These are phyloP conservation scores for Vigna nakashimae DNA, from an alignment of 306 rosid species.

Conservation along the genomic window DNA sequence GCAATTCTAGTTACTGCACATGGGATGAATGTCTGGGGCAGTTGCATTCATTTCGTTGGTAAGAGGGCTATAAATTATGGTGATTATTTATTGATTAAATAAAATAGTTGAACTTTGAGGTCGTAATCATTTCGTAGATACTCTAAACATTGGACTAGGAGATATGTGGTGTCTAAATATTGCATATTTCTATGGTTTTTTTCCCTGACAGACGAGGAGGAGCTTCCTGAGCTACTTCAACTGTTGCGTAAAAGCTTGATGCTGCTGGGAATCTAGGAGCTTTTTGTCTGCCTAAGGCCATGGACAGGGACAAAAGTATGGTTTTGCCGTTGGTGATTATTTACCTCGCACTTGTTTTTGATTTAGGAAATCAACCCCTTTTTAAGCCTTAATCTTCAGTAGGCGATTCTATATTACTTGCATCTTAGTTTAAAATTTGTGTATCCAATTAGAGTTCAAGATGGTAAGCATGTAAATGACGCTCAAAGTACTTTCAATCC, in stretches of 20 bases:
- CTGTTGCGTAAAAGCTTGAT: constrained; percentile 81
- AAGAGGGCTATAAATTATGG: constrained; percentile 31
- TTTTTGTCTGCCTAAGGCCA: background rate
- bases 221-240: constrained; percentile 89
- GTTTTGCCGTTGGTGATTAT: constrained; percentile 29
- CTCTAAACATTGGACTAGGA: background rate
- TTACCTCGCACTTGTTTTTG: constrained; percentile 1
- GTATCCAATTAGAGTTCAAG: constrained; percentile 10
- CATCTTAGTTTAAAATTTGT: constrained; percentile 20
- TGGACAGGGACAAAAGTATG: constrained; percentile 35
- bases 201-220: constrained; percentile 69
- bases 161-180: constrained; percentile 5
- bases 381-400: background rate
- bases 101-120: constrained; percentile 3
- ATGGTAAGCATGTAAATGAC: constrained; percentile 40
- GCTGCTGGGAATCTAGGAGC: constrained; percentile 13
- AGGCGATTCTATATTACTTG: constrained; percentile 10
- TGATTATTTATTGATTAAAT: background rate
- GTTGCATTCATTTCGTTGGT: constrained; percentile 29
- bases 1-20: constrained; percentile 47
- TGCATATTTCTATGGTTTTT: background rate
- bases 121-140: background rate
- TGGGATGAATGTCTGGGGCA: constrained; percentile 39
- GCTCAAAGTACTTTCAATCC: constrained; percentile 13
- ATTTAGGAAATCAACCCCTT: constrained; percentile 19